These are phyloP conservation scores for Xenoacremonium recifei DNA, from an alignment of 2,329 filamentous ascomycete genomes.

Conservation along the genomic window DNA sequence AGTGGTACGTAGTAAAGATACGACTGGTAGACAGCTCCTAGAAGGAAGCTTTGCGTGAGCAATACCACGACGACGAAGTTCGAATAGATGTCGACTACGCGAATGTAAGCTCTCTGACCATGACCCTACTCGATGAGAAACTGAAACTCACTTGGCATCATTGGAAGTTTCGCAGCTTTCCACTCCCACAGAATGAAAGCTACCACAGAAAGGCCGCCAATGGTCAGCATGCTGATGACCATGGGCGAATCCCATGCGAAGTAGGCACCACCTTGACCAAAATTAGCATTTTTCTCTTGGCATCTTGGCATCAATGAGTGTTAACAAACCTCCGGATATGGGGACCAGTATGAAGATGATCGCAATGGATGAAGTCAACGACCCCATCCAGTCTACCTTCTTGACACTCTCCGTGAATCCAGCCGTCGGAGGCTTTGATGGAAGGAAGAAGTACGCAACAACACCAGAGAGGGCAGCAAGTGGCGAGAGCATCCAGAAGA, in stretches of 20 bases:
- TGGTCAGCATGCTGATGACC: constrained; percentile 70
- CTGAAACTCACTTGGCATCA: constrained; percentile 56
- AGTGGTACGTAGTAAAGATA: constrained; percentile 61
- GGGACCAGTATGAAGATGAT: constrained; percentile 63
- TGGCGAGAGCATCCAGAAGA: constrained; percentile 50
- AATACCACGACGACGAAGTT: constrained; percentile 53
- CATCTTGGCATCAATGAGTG: no score
- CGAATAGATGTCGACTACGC: constrained; percentile 49
- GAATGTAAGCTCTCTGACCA: background rate
- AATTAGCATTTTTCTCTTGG: background rate
- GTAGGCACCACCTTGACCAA: constrained; percentile 21
- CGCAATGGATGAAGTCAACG: constrained; percentile 51
- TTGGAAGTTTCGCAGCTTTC: constrained; percentile 68
- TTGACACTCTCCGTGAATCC: constrained; percentile 45
- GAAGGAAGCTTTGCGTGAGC: constrained; percentile 57
- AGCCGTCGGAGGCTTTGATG: constrained; percentile 49
- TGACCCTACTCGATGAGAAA: no score
- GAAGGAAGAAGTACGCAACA: constrained; percentile 46
- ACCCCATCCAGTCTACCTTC: constrained; percentile 60
- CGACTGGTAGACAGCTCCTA: constrained; percentile 58
- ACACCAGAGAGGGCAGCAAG: constrained; percentile 44
- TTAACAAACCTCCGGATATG: constrained; percentile 50
- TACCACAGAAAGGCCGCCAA: constrained; percentile 58
- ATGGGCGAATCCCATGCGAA: constrained; percentile 62
- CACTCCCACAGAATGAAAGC: constrained; percentile 70